Percentiles rank a stretch among this genome's conserved stretches.
Evolutionary conservation across 169 alveolate species (phyloP).

Genomic region (Cryptosporidium parvum): DNA sequence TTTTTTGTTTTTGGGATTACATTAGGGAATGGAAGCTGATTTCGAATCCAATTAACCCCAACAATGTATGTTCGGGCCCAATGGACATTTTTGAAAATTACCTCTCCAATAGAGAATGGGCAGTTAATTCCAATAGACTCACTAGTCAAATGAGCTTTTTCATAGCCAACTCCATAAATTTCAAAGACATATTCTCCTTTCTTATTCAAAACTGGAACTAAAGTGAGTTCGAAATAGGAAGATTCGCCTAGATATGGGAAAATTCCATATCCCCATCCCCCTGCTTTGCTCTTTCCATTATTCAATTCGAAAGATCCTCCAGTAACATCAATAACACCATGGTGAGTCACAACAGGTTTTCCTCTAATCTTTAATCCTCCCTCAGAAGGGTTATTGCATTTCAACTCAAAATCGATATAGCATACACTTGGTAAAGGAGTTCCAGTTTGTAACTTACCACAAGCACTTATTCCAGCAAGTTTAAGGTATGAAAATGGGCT

Average conservation of each 20-base stretch:
- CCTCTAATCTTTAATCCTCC: constrained; percentile 44
- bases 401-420: constrained; percentile 21
- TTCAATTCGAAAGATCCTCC: constrained; percentile 70
- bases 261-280: constrained; percentile 74
- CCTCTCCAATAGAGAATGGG: constrained; percentile 63
- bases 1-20: neutral
- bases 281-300: constrained; percentile 4
- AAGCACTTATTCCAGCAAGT: constrained; percentile 48
- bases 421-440: constrained; percentile 53
- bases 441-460: constrained; percentile 48
- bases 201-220: constrained; percentile 45
- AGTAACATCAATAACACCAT: constrained; percentile 58
- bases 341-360: constrained; percentile 51
- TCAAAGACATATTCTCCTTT: constrained; percentile 47
- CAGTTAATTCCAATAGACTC: constrained; percentile 71
- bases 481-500: constrained; percentile 61
- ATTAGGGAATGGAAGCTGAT: constrained; percentile 69
- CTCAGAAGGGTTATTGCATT: constrained; percentile 70
- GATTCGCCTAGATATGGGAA: constrained; percentile 71
- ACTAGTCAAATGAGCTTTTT: constrained; percentile 30
- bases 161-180: constrained; percentile 60
- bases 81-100: constrained; percentile 36
- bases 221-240: constrained; percentile 64
- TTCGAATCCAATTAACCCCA: constrained; percentile 56
- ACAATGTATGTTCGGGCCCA: constrained; percentile 56